These are phyloP conservation scores for Lophiotrema nucula DNA, from an alignment of 495 filamentous ascomycete species.

Conservation along the genomic window DNA sequence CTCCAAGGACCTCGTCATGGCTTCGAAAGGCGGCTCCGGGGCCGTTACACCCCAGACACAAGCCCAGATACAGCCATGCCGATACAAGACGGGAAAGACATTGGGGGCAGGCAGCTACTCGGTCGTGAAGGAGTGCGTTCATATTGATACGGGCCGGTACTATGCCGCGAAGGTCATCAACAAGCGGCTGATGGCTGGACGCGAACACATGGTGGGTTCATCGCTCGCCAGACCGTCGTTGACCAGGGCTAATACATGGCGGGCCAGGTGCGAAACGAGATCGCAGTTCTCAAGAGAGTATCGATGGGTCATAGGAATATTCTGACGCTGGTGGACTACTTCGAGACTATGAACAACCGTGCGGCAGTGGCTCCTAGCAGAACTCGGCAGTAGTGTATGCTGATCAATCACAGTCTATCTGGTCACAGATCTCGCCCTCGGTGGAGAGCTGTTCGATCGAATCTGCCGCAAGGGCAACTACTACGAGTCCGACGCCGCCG, in stretches of 20 bases:
- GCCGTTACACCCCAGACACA: slow-evolving; percentile 35
- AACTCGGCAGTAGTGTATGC: background rate
- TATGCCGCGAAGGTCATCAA: slow-evolving; percentile 99
- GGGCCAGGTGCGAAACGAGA: slow-evolving; percentile 88
- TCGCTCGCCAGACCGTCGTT: background rate
- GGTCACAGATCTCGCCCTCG: slow-evolving; percentile 93
- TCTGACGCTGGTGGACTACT: slow-evolving; percentile 95
- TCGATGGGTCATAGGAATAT: slow-evolving; percentile 99
- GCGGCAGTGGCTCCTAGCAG: slow-evolving; percentile 16
- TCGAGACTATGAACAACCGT: slow-evolving; percentile 99
- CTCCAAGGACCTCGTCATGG: too few relatives aligned
- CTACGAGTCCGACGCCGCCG: slow-evolving; percentile 94
- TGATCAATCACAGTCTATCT: slow-evolving; percentile 72
- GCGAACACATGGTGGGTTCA: slow-evolving; percentile 89
- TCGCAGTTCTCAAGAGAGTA: slow-evolving; percentile 91
- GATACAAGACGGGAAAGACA: slow-evolving; percentile 99
- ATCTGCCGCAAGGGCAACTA: slow-evolving; percentile 98
- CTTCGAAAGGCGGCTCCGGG: slow-evolving; percentile 22
- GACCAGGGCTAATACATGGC: background rate
- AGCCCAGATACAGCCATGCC: slow-evolving; percentile 71
- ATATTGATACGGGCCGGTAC: slow-evolving; percentile 95
- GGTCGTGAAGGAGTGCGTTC: slow-evolving; percentile 99
- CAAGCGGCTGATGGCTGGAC: slow-evolving; percentile 93
- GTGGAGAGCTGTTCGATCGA: slow-evolving; percentile 95
- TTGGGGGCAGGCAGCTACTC: slow-evolving; percentile 95